These are phyloP conservation scores for Clonostachys sp. DNA, from an alignment of 2,329 filamentous ascomycete species.

Conservation along the genomic window DNA sequence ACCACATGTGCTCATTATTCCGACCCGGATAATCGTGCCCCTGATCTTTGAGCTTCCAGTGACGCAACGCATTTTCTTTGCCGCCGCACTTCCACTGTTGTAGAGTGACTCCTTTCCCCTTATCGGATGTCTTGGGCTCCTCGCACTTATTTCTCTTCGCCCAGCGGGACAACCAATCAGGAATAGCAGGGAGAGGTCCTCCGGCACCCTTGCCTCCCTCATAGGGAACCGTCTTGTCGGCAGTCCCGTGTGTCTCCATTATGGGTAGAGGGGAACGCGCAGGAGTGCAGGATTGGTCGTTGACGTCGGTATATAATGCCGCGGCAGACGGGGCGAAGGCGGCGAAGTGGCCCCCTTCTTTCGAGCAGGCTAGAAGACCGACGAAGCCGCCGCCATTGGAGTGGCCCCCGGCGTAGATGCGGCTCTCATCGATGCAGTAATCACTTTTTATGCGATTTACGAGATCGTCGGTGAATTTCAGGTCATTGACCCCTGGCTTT, in stretches of 20 bases:
- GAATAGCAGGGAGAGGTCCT: slow-evolving; percentile 30
- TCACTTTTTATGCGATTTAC: slow-evolving; percentile 27
- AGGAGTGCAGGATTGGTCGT: slow-evolving; percentile 25
- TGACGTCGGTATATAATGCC: slow-evolving; percentile 36
- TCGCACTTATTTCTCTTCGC: slow-evolving; percentile 30
- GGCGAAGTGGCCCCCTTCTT: slow-evolving; percentile 32
- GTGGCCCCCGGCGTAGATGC: slow-evolving; percentile 38
- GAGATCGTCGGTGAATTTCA: slow-evolving; percentile 38
- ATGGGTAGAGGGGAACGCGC: slow-evolving; percentile 29
- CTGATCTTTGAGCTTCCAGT: too few species aligned
- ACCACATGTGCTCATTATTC: too few species aligned
- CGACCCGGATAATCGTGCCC: too few species aligned
- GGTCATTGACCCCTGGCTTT: slow-evolving; percentile 29
- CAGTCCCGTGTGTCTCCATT: slow-evolving; percentile 39
- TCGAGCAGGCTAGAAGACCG: slow-evolving; percentile 36
- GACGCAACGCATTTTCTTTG: too few species aligned
- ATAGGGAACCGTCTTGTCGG: slow-evolving; percentile 35
- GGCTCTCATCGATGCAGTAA: slow-evolving; percentile 35
- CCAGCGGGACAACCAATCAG: slow-evolving; percentile 32
- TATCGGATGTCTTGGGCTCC: slow-evolving; percentile 12
- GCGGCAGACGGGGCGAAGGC: slow-evolving; percentile 39
- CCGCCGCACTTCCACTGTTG: too few species aligned
- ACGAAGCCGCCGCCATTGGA: slow-evolving; percentile 45
- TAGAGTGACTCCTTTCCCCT: too few species aligned
- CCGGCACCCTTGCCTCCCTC: slow-evolving; percentile 34